phyloP scores from a whole-genome alignment of 768 basidiomycete species.

The Suillus discolor region DNA sequence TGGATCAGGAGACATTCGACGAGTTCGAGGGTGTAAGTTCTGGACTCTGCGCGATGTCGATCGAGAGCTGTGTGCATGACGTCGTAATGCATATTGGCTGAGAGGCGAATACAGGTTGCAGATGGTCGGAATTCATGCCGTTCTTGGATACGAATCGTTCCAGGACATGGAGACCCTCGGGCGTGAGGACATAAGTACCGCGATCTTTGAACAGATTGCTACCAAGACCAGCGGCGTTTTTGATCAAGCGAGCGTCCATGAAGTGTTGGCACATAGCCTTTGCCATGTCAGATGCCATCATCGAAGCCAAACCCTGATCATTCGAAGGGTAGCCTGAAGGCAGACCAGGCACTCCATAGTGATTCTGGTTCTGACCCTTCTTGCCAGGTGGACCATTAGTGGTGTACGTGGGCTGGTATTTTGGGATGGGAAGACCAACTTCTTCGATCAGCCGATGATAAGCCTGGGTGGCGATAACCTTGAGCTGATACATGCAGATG shows the following conservation, averaged over 20 bases:
- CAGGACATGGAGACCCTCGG: slow-evolving; percentile 97
- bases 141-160: slow-evolving; percentile 99
- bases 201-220: slow-evolving; percentile 96
- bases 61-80: slow-evolving; percentile 66
- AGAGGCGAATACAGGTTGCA: slow-evolving; percentile 84
- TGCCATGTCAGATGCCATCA: slow-evolving; percentile 99
- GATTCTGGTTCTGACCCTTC: slow-evolving; percentile 56
- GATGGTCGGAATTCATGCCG: slow-evolving; percentile 93
- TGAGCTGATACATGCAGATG: slow-evolving; percentile 52
- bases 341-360: slow-evolving; percentile 71
- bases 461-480: slow-evolving; percentile 92
- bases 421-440: slow-evolving; percentile 88
- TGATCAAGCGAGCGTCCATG: slow-evolving; percentile 97
- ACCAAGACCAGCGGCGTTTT: slow-evolving; percentile 90
- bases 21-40: slow-evolving; percentile 68
- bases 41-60: slow-evolving; percentile 60
- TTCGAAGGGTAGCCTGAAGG: slow-evolving; percentile 81
- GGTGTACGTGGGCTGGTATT: slow-evolving; percentile 80
- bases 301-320: slow-evolving; percentile 84
- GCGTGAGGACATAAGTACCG: slow-evolving; percentile 92
- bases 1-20: slow-evolving; percentile 74
- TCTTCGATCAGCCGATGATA: slow-evolving; percentile 94
- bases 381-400: slow-evolving; percentile 59
- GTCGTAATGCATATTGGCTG: slow-evolving; percentile 93
- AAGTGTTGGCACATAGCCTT: slow-evolving; percentile 99